Percentiles rank a stretch among this genome's conserved stretches.
These are phyloP conservation scores for Selaginella tamariscina DNA, from an alignment of 75 land plant genomes.

Conservation along the genomic window DNA sequence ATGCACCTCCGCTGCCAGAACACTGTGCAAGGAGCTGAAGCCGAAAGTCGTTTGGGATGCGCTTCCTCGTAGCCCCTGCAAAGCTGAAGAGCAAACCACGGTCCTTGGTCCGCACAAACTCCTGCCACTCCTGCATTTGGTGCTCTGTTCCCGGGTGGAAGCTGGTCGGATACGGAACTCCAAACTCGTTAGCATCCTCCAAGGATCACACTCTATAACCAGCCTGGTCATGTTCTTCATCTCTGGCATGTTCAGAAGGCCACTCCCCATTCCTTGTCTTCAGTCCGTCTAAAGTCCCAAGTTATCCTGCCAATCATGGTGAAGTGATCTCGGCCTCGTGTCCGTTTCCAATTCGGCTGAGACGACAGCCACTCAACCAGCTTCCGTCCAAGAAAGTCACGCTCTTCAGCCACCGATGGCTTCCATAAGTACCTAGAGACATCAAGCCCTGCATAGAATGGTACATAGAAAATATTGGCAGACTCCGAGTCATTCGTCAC, in stretches of 20 bases:
- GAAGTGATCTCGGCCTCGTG: conserved; percentile 18
- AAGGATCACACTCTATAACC: conserved; percentile 39
- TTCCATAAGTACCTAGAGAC: conserved; percentile 41
- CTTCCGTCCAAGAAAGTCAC: conserved; percentile 56
- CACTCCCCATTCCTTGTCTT: conserved; percentile 4
- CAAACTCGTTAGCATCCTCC: conserved; percentile 32
- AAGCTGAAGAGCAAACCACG: conserved; percentile 42
- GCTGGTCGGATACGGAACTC: conserved; percentile 56
- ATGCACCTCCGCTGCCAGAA: conserved; percentile 17
- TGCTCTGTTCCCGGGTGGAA: conserved; percentile 46
- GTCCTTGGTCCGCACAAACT: conserved; percentile 2
- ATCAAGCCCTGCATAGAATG: conserved; percentile 53
- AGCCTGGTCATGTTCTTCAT: conserved; percentile 41
- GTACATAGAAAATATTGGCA: conserved; percentile 46
- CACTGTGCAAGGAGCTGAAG: conserved; percentile 33
- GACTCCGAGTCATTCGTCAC: conserved; percentile 32
- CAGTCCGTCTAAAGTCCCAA: conserved; percentile 4
- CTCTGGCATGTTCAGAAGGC: conserved; percentile 20
- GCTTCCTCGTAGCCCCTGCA: conserved; percentile 43
- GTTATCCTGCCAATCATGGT: conserved; percentile 6
- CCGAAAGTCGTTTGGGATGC: conserved; percentile 32
- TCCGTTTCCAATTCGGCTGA: conserved; percentile 59
- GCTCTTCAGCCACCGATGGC: conserved; percentile 35
- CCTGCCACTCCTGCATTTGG: conserved; percentile 49
- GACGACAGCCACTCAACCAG: conserved; percentile 62